Evolutionary conservation across 345 rosid genomes (phyloP), one percentile per base, ranked within the genome.

Genomic region (Dovyalis caffra): DNA sequence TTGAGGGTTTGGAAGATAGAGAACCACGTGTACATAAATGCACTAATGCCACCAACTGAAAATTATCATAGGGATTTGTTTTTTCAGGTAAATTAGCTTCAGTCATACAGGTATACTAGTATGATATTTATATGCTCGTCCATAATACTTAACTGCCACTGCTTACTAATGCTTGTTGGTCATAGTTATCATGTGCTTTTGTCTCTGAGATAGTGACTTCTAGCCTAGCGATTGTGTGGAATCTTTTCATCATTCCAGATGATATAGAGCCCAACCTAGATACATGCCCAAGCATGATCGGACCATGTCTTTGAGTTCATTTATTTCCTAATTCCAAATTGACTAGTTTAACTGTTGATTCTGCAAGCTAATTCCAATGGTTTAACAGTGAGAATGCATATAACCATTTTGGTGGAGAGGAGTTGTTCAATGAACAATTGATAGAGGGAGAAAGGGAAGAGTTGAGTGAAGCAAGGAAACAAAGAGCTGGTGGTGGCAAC

Each of bases 11-110:
- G 97, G 99, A 88, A 78, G 82, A 90, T 95, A 69, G 94, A 90
- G 75, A 83, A 81, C 57, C 84, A 92, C 81, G 88, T 90, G 77
- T 89, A 87, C 77, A 83, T 95, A 68, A 91, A 95, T 87, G 86
- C 92, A 28, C 76, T 95, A 33, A 90, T 95, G 99, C 92, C 99
- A 76, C 97, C 99, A 26, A 88, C 90, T 21, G 97, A 95, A 81
- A 78, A 84, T 77, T 95, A 89, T 81, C 95, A 95, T 76, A 87
- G 89, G 78, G 88, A 88, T 83, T 74, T 95, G 79, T 92, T 85
- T 84, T 95, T 91, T 70, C 99, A 95, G 93, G 99, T 92, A 88
- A 25, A 21, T 38, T 35, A 38, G 58, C 29, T 9, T 15, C 21
- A 43, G 25, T 10, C 14, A 43, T 40, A 31, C 23, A 0, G 25